Conservation (phyloP, 1,284 basidiomycete genomes). For the Fomes fomentarius region DNA sequence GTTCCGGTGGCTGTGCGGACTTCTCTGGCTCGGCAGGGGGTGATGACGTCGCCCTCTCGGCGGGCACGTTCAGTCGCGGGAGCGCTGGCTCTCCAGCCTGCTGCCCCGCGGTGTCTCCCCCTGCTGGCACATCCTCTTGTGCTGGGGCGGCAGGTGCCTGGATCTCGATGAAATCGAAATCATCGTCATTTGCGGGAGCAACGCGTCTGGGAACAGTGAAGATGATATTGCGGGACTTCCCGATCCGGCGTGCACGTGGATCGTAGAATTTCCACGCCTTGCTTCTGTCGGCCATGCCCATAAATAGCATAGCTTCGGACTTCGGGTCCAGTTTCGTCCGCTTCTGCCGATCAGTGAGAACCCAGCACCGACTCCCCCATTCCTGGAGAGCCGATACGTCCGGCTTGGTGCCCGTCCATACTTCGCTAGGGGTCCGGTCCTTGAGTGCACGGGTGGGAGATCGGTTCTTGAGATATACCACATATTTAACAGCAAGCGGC, state of each 20-base stretch:
- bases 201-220: too few species aligned
- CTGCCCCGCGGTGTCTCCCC: too few species aligned
- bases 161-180: too few species aligned
- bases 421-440: constrained; percentile 26
- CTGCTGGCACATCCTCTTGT: too few species aligned
- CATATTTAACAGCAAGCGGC: constrained; percentile 23
- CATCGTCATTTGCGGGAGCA: too few species aligned
- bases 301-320: constrained; percentile 24
- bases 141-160: too few species aligned
- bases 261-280: constrained; percentile 26
- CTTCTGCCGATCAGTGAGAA: constrained; percentile 14
- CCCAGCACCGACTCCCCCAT: constrained; percentile 30
- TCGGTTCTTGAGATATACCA: constrained; percentile 26
- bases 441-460: constrained; percentile 17
- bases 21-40: too few species aligned
- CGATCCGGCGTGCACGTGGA: constrained; percentile 15
- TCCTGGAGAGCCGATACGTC: constrained; percentile 27
- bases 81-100: too few species aligned
- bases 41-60: too few species aligned
- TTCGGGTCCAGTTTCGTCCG: constrained; percentile 24
- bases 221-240: constrained; percentile 29
- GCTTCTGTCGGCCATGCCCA: constrained; percentile 24
- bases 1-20: too few species aligned
- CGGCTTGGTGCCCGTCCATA: constrained; percentile 26
- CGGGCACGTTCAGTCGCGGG: too few species aligned